A percentile compares a stretch with the other conserved stretches of the same genome.
phyloP scores from a whole-genome alignment of 345 rosid genomes.

The Brassica incana region DNA sequence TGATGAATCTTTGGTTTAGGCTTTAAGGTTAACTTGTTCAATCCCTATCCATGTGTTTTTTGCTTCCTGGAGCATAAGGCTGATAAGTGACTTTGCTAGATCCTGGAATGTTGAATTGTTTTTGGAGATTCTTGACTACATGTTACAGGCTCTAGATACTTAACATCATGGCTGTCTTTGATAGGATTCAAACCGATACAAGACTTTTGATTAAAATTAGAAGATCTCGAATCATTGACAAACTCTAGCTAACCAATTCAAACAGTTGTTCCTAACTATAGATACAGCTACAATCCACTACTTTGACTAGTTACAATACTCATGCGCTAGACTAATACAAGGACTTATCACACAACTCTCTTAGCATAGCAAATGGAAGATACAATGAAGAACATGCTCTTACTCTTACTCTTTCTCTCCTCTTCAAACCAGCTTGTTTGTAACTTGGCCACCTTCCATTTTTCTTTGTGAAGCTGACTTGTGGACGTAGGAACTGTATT shows the following conservation, averaged over 20 bases:
- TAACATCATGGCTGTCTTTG: background rate
- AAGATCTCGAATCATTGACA: background rate
- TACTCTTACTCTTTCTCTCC: background rate
- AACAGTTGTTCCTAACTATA: background rate
- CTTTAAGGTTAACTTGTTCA: background rate
- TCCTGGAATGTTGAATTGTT: background rate
- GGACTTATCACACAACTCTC: background rate
- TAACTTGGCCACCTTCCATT: background rate
- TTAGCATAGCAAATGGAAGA: background rate
- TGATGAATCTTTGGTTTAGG: background rate
- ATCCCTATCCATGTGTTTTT: background rate
- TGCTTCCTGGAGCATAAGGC: background rate
- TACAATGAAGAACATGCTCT: background rate
- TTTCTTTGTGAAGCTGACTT: background rate
- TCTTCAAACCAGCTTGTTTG: background rate
- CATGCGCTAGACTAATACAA: background rate
- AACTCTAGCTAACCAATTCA: background rate
- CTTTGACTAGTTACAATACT: background rate
- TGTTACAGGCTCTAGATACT: background rate
- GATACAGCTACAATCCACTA: background rate
- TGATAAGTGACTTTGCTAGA: conserved; percentile 1
- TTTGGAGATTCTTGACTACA: background rate
- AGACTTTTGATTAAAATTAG: background rate
- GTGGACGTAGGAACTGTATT: background rate
- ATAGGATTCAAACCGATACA: background rate